phyloP scores from a whole-genome alignment of 306 rosid species.

The Prosopis cineraria region DNA sequence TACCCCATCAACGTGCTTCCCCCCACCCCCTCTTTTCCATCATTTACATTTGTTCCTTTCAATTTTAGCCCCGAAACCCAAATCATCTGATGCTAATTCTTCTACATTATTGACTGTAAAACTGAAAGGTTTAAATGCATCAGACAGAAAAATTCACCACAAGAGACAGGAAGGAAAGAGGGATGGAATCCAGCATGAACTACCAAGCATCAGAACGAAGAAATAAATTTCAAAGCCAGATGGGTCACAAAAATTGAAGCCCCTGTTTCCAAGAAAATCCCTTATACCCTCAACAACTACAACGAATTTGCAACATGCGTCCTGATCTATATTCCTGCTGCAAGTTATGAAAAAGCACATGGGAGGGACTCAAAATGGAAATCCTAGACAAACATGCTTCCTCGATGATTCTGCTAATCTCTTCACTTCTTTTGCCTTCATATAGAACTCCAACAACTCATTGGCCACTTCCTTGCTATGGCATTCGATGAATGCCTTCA shows the following conservation, averaged over 20 bases:
- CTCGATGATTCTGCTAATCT: slow-evolving; percentile 69
- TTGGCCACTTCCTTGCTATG: slow-evolving; percentile 57
- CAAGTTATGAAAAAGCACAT: slow-evolving; percentile 20
- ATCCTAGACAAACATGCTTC: slow-evolving; percentile 46
- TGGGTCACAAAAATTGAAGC: slow-evolving; percentile 22
- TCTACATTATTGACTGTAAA: neutral
- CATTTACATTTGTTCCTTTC: neutral
- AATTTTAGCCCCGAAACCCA: neutral
- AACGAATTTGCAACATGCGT: neutral
- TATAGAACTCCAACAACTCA: slow-evolving; percentile 65
- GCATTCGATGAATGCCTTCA: slow-evolving; percentile 46
- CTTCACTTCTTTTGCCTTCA: slow-evolving; percentile 56
- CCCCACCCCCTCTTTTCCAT: neutral
- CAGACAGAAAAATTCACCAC: slow-evolving; percentile 1
- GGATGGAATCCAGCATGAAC: neutral
- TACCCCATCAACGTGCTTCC: neutral
- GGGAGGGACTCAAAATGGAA: slow-evolving; percentile 62
- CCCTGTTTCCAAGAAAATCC: neutral
- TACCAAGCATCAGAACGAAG: neutral
- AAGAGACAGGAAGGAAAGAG: neutral
- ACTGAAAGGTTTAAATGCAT: slow-evolving; percentile 3
- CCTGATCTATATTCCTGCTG: slow-evolving; percentile 23
- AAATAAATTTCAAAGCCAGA: slow-evolving; percentile 17
- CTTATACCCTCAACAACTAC: neutral
- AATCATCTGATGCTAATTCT: neutral